phyloP scores from a whole-genome alignment of 1,284 basidiomycete species.

The Microbotryum saponariae region DNA sequence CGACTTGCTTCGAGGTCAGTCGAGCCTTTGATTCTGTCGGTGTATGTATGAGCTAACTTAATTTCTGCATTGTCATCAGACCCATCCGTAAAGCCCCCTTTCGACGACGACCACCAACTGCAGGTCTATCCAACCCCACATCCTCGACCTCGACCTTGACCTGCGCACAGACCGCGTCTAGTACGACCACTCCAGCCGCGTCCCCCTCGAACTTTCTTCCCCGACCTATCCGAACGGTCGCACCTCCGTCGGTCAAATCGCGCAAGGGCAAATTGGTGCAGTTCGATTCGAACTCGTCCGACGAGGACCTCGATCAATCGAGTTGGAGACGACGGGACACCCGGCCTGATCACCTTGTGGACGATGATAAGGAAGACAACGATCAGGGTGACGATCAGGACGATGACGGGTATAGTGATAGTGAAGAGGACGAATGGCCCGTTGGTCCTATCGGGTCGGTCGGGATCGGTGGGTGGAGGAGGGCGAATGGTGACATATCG shows the following conservation, averaged over 20 bases:
- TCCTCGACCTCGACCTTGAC: neutral
- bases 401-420: constrained; percentile 12
- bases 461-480: constrained; percentile 18
- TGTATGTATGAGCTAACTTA: too few relatives aligned
- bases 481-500: neutral
- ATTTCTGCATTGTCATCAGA: too few relatives aligned
- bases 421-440: constrained; percentile 30
- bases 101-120: too few relatives aligned
- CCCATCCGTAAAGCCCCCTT: too few relatives aligned
- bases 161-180: neutral
- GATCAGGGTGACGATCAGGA: neutral
- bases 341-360: neutral
- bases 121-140: neutral
- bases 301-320: neutral
- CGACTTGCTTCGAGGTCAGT: too few relatives aligned
- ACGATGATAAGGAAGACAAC: neutral
- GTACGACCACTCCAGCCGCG: constrained; percentile 1
- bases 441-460: constrained; percentile 26
- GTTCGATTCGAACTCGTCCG: neutral
- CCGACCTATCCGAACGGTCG: neutral
- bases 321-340: too few relatives aligned
- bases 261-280: neutral
- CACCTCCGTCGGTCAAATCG: neutral
- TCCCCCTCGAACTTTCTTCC: constrained; percentile 7
- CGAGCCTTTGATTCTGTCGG: too few relatives aligned